Evolutionary conservation across 2,329 filamentous ascomycete genomes (phyloP).

Genomic region (Aureobasidium sp.): DNA sequence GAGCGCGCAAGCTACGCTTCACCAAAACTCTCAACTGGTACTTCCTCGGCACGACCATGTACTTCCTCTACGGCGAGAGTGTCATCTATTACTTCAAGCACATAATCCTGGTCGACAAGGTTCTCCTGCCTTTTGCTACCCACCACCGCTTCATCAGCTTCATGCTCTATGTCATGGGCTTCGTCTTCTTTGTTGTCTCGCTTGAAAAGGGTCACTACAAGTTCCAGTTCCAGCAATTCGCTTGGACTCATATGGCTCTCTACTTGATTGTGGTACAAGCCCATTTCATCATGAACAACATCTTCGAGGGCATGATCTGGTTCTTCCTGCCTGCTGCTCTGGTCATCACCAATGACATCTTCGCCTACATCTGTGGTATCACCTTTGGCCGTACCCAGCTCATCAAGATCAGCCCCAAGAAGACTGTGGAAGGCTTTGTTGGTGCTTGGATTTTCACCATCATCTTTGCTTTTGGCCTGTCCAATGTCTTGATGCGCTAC

Average conservation of each 20-base stretch:
- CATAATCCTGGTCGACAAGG: conserved; percentile 88
- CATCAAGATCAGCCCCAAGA: conserved; percentile 97
- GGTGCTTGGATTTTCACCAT: conserved; percentile 95
- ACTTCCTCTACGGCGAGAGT: conserved; percentile 96
- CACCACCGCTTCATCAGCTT: conserved; percentile 99
- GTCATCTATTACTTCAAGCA: conserved; percentile 99
- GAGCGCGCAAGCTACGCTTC: conserved; percentile 81
- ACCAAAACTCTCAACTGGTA: conserved; percentile 99
- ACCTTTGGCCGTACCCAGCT: conserved; percentile 93
- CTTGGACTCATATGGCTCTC: conserved; percentile 98
- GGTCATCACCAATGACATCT: conserved; percentile 98
- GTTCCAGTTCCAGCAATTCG: conserved; percentile 98
- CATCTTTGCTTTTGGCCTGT: conserved; percentile 73
- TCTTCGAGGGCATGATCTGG: conserved; percentile 99
- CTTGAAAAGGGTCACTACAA: conserved; percentile 93
- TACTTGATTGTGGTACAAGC: conserved; percentile 97
- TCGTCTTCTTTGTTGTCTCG: conserved; percentile 95
- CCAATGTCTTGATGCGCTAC: conserved; percentile 78
- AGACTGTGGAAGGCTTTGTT: conserved; percentile 96
- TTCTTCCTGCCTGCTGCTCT: conserved; percentile 93
- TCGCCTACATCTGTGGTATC: conserved; percentile 95
- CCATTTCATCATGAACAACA: conserved; percentile 99
- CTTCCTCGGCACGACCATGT: conserved; percentile 98
- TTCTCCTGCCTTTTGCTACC: conserved; percentile 85
- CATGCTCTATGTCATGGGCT: conserved; percentile 94